Evolutionary conservation across 164 flowering plant species (phyloP), one percentile per base, ranked within the genome.

Genomic region (Annona squamosa): DNA sequence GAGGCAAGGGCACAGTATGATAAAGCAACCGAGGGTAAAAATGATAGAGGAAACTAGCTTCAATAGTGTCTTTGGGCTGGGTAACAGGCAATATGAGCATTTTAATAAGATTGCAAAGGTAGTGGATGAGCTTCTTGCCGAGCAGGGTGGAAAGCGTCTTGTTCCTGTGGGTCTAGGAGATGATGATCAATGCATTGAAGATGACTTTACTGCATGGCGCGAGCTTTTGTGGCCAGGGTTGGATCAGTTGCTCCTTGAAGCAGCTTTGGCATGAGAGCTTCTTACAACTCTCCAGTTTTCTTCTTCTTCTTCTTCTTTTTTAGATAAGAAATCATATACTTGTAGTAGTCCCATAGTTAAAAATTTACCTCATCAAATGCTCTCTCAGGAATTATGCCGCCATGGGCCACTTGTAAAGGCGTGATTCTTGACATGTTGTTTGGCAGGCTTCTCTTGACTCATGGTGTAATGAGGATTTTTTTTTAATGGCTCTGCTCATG

Each of bases 111-210:
- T 96, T 42, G 99, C 94, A 4, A 87, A 80, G 74, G 95, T 83
- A 73, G 90, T 93, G 48, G 99, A 96, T 81, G 89, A 90, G 2
- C 42, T 79, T 45, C 78, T 91, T 41, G 75, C 74, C 13, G 94
- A 86, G 64, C 89, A 84, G 76, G 99, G 99, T 82, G 99, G 80
- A 2, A 85, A 93, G 81, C 92, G 94, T 48, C 84, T 96, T 77
- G 89, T 89, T 19, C 85, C 86, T 2, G 92, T 93, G 65, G 99
- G 99, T 81, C 89, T 96, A 62, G 99, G 99, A 52, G 98, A 96
- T 83, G 99, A 96, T 86, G 99, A 96, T 77, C 97, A 96, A 70
- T 96, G 99, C 82, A 90, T 96, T 77, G 99, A 96, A 78, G 99
- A 96, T 86, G 99, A 96, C 82, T 96, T 96, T 74, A 66, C 88